Base-by-base conservation (phyloP, 1,139 yeast species). In the Hanseniaspora sp. region DNA sequence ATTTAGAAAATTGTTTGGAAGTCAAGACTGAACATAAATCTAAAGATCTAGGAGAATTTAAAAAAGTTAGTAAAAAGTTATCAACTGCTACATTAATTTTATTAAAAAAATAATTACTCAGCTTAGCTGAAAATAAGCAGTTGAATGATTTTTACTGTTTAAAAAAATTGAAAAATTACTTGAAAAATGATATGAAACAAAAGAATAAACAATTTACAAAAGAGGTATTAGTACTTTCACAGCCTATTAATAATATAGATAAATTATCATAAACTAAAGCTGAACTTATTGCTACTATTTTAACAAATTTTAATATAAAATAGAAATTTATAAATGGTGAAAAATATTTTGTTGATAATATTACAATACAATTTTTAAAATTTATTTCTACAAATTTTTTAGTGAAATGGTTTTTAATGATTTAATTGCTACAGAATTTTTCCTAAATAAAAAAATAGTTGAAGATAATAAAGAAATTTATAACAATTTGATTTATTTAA, bases 81-180 rank as follows among this genome's bases (percentile, higher is more conserved):
- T 65, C 69, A 5, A 59, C 60, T 48, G 62, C 70, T 1, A 61
- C 67, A 56, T 62, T 66, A 40, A 63, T 63, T 35, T 56, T 67
- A 6, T 66, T 68, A 46, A 61, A 65, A 28, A 58, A 67, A 3
- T 68, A 67, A 48, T 56, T 68, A 40, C 60, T 69, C 56, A 60
- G 66, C 7, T 53, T 68, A 12, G 64, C 64, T 8, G 62, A 63
- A 48, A 69, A 67, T 38, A 64, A 65, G 12, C 58, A 63, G 15
- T 60, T 66, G 44, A 63, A 61, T 31, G 63, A 66, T 53, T 61
- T 61, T 35, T 61, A 63, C 31, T 55, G 67, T 28, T 66, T 67
- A 58, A 62, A 64, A 42, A 63, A 65, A 7, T 35, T 53, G 7
- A 39, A 39, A 12, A 33, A 28, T 8, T 53, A 53, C 12, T 37